A percentile compares a stretch with the other conserved stretches of the same genome.
phyloP scores from a whole-genome alignment of 768 basidiomycete genomes.

The Galerina marginata region DNA sequence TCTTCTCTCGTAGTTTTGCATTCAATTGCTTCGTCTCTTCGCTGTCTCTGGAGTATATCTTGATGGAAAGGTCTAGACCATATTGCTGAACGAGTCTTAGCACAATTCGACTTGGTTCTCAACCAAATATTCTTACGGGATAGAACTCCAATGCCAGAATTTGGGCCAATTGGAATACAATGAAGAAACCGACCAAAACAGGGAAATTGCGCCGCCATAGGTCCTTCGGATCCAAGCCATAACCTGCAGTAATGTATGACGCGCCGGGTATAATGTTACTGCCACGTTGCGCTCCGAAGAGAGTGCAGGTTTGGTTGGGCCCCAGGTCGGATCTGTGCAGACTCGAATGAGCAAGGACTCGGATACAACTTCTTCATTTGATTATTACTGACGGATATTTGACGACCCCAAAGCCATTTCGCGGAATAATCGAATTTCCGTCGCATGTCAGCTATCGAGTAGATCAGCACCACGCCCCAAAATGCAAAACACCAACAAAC shows the following conservation, averaged over 20 bases:
- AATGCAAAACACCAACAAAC: slow-evolving; percentile 44
- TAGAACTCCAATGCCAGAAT: slow-evolving; percentile 69
- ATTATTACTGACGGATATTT: slow-evolving; percentile 63
- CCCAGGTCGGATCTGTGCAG: slow-evolving; percentile 50
- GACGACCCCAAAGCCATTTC: slow-evolving; percentile 58
- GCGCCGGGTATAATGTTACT: slow-evolving; percentile 59
- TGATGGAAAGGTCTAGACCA: slow-evolving; percentile 50
- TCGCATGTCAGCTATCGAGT: slow-evolving; percentile 61
- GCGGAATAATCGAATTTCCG: slow-evolving; percentile 67
- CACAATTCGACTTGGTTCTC: slow-evolving; percentile 8
- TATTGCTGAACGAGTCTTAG: slow-evolving; percentile 46
- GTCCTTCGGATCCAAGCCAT: slow-evolving; percentile 51
- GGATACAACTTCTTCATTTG: neutral
- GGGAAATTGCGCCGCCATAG: slow-evolving; percentile 74
- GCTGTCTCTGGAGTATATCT: slow-evolving; percentile 66
- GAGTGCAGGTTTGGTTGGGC: slow-evolving; percentile 78
- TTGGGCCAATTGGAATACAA: slow-evolving; percentile 74
- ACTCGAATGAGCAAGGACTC: neutral
- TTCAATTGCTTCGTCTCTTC: slow-evolving; percentile 60
- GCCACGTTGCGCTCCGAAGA: slow-evolving; percentile 69
- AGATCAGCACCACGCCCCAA: slow-evolving; percentile 4
- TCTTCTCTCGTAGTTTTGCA: slow-evolving; percentile 55
- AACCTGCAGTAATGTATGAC: slow-evolving; percentile 65
- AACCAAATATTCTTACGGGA: slow-evolving; percentile 46
- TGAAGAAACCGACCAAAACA: slow-evolving; percentile 71